These are phyloP conservation scores for Oryza meridionalis DNA, from an alignment of 176 grass and related monocot genomes.

Conservation along the genomic window DNA sequence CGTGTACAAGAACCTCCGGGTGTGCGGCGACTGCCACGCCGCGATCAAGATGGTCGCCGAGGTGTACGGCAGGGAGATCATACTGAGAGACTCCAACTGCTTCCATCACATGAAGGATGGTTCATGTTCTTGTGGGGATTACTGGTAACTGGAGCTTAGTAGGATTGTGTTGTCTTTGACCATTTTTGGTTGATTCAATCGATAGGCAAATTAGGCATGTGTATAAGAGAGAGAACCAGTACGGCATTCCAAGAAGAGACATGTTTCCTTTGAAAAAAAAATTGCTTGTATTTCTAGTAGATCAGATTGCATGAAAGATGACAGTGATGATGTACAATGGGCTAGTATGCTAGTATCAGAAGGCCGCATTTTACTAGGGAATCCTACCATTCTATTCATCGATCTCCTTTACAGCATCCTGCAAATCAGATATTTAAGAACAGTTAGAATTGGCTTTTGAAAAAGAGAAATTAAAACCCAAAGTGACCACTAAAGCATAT, in stretches of 20 bases:
- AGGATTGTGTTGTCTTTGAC: neutral
- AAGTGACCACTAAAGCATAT: neutral
- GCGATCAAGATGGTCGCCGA: slow-evolving; percentile 61
- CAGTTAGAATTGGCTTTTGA: neutral
- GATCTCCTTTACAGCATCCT: slow-evolving; percentile 99
- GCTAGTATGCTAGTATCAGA: slow-evolving; percentile 36
- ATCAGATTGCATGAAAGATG: slow-evolving; percentile 56
- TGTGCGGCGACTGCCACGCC: slow-evolving; percentile 66
- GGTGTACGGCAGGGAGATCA: slow-evolving; percentile 53
- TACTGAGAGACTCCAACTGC: slow-evolving; percentile 58
- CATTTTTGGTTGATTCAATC: neutral
- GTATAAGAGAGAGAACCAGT: neutral
- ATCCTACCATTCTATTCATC: slow-evolving; percentile 61
- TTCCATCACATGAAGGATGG: slow-evolving; percentile 71
- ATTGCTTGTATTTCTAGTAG: slow-evolving; percentile 54
- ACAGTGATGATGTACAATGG: slow-evolving; percentile 56
- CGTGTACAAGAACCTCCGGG: slow-evolving; percentile 78
- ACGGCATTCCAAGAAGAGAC: neutral
- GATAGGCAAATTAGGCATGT: neutral
- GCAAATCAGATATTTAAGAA: slow-evolving; percentile 27
- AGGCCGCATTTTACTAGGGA: slow-evolving; percentile 21
- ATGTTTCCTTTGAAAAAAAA: slow-evolving; percentile 30
- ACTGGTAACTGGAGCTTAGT: slow-evolving; percentile 48
- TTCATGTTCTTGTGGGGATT: slow-evolving; percentile 57
- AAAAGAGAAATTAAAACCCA: neutral